Percentiles rank a stretch among this genome's conserved stretches.
Conservation (phyloP, 2,329 filamentous ascomycete species). For the Fusarium burgessii region DNA sequence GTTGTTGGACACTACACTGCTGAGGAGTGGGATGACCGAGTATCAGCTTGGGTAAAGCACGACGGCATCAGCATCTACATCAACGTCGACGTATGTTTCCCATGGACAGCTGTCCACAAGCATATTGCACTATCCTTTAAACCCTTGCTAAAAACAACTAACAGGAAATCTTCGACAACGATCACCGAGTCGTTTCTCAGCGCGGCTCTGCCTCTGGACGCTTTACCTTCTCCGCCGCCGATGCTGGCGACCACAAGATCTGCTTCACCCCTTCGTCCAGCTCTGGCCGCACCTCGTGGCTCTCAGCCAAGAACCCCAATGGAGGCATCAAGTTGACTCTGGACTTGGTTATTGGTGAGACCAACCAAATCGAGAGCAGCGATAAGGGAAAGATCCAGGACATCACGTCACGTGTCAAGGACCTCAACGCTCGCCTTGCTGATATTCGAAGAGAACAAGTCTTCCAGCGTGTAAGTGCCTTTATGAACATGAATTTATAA, state of each 20-base stretch:
- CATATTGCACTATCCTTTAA: background rate
- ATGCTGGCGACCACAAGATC: conserved; percentile 94
- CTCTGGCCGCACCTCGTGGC: conserved; percentile 77
- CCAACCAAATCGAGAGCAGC: conserved; percentile 89
- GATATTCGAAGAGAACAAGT: conserved; percentile 96
- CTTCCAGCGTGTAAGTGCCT: conserved; percentile 82
- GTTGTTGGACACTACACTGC: conserved; percentile 94
- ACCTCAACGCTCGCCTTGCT: conserved; percentile 86
- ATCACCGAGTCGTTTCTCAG: conserved; percentile 95
- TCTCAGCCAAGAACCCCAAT: conserved; percentile 71
- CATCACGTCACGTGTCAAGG: conserved; percentile 87
- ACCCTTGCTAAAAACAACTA: conserved; percentile 13
- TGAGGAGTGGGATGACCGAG: conserved; percentile 82
- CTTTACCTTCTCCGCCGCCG: conserved; percentile 96
- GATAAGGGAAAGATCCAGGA: conserved; percentile 95
- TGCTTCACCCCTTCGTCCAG: conserved; percentile 90
- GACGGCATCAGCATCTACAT: conserved; percentile 86
- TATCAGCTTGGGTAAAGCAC: conserved; percentile 77
- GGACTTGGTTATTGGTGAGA: conserved; percentile 94
- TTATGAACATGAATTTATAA: background rate
- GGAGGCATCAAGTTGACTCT: conserved; percentile 86
- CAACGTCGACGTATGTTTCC: conserved; percentile 78
- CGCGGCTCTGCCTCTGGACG: conserved; percentile 80
- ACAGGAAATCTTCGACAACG: conserved; percentile 93
- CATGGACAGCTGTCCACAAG: conserved; percentile 10